phyloP scores from a whole-genome alignment of 495 filamentous ascomycete genomes.

The Neurospora sp. region DNA sequence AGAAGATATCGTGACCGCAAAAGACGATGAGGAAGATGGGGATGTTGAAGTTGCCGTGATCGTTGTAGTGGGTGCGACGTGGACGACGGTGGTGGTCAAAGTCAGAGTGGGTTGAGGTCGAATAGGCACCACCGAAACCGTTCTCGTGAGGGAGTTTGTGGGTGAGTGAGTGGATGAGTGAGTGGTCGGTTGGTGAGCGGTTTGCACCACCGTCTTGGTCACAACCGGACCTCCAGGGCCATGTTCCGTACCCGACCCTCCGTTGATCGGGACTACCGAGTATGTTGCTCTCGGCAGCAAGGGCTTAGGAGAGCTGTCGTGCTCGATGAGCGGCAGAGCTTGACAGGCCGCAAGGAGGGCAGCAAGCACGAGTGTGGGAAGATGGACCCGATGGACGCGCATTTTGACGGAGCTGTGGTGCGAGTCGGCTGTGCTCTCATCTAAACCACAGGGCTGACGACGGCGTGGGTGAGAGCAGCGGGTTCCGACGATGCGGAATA shows the following conservation, averaged over 20 bases:
- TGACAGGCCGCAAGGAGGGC: constrained; percentile 3
- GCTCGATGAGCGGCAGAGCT: constrained; percentile 10
- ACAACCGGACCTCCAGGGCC: constrained; percentile 2
- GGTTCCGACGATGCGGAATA: neutral
- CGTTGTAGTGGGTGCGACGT: neutral
- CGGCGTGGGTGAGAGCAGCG: neutral
- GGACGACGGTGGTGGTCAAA: constrained; percentile 4
- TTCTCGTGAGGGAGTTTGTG: neutral
- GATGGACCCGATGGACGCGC: constrained; percentile 5
- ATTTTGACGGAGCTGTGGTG: constrained; percentile 4
- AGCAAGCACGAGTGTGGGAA: constrained; percentile 1
- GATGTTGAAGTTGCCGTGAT: neutral
- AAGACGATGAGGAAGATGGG: neutral
- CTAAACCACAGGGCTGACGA: neutral
- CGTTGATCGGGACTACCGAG: constrained; percentile 20
- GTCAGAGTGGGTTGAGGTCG: constrained; percentile 4
- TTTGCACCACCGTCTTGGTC: constrained; percentile 11
- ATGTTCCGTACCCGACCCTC: constrained; percentile 9
- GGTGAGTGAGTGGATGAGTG: neutral
- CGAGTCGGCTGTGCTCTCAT: neutral
- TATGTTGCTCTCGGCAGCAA: constrained; percentile 19
- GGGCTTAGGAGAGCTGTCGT: neutral
- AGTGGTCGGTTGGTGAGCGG: neutral
- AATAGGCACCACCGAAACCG: constrained; percentile 8
- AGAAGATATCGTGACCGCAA: neutral